Conservation (phyloP, 371 early-diverging fungal genomes). For the Saksenaea oblongispora region DNA sequence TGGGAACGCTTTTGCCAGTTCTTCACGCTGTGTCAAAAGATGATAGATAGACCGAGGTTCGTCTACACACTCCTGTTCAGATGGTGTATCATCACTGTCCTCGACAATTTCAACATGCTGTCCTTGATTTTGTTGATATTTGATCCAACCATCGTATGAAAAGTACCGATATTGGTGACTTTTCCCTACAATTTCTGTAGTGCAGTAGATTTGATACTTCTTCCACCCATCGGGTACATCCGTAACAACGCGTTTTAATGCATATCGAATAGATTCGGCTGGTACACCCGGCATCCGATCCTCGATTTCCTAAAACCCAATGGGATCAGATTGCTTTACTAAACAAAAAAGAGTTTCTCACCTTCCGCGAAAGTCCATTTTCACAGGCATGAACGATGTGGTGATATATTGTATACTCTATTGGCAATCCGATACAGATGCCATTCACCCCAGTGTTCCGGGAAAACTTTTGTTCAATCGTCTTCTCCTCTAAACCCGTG, state of each 20-base stretch:
- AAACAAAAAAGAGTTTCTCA: neutral
- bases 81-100: neutral
- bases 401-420: neutral
- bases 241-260: neutral
- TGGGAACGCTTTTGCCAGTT: neutral
- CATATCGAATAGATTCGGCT: neutral
- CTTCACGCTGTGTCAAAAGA: neutral
- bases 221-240: neutral
- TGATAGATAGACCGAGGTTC: neutral
- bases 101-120: neutral
- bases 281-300: neutral
- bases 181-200: slow-evolving; percentile 12
- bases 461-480: neutral
- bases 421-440: neutral
- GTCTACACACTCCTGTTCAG: neutral
- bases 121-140: slow-evolving; percentile 2
- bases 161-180: slow-evolving; percentile 18
- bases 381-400: neutral
- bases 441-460: neutral
- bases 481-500: neutral
- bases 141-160: slow-evolving; percentile 2
- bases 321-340: neutral
- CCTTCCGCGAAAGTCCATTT: slow-evolving; percentile 13
- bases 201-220: slow-evolving; percentile 2
- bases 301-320: neutral